These are phyloP conservation scores for Lanzia echinophila DNA, from an alignment of 2,329 filamentous ascomycete genomes.

Conservation along the genomic window DNA sequence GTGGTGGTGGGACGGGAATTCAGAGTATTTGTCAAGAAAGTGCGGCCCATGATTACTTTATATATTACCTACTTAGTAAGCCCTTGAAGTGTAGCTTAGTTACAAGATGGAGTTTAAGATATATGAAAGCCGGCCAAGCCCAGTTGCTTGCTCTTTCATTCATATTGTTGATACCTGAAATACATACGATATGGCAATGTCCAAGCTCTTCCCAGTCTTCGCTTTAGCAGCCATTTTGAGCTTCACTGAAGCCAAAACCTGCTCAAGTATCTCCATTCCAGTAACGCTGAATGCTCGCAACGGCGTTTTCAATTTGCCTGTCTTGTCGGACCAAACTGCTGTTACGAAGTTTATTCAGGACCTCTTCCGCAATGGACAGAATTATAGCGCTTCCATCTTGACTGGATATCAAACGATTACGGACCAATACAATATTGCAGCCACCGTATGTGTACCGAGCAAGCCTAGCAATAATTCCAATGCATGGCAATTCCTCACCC, in stretches of 20 bases:
- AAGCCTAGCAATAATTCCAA: not conserved
- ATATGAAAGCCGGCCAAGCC: too few relatives aligned
- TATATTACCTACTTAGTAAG: too few relatives aligned
- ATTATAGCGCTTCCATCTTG: not conserved
- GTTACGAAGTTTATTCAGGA: slow-evolving; percentile 3
- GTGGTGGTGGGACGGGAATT: too few relatives aligned
- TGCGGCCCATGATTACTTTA: too few relatives aligned
- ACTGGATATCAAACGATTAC: not conserved
- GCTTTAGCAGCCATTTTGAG: not conserved
- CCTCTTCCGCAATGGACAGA: slow-evolving; percentile 1
- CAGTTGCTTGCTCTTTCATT: too few relatives aligned
- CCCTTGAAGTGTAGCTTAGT: too few relatives aligned
- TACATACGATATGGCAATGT: not conserved
- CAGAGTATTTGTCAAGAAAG: too few relatives aligned
- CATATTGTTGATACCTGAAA: too few relatives aligned
- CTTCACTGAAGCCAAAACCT: slow-evolving; percentile 3
- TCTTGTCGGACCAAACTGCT: not conserved
- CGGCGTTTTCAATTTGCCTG: slow-evolving; percentile 1
- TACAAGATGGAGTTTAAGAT: too few relatives aligned
- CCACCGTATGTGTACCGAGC: slow-evolving; percentile 1
- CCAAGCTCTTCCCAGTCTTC: not conserved
- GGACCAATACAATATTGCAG: slow-evolving; percentile 2
- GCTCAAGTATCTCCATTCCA: slow-evolving; percentile 2
- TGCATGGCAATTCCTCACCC: slow-evolving; percentile 7
- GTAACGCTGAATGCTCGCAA: slow-evolving; percentile 6